Evolutionary conservation across 331 rosid genomes (phyloP), one percentile per base, ranked within the genome.

Genomic region (Rhamnella rubrinervis): DNA sequence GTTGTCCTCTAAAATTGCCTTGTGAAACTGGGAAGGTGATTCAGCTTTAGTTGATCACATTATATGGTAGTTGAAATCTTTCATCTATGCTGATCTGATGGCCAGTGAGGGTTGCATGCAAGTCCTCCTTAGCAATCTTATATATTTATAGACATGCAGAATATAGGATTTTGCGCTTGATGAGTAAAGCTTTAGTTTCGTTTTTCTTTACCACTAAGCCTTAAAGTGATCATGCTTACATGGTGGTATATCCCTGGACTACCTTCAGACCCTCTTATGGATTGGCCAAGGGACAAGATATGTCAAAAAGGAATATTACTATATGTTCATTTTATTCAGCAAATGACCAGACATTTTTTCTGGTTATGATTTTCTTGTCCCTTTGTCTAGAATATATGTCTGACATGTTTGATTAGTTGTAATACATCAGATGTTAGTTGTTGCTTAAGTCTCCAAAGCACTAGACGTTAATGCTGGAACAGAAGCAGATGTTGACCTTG

Each of bases 381-480:
- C 2, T 11, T 25, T 41, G 19, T 21, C 17, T 21, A n/a, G 49
- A 31, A 44, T 44, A 11, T 44, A 44, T 44, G 49, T 44, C 49
- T 44, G 49, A 14, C 49, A 44, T 44, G 49, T 44, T 44, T 44
- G 49, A 44, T 44, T 10, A 10, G 4, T 44, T 44, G 49, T 44
- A 44, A 31, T 16, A 10, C 49, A 44, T 44, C 16, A 44, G 49
- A 44, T 44, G 14, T 44, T 44, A 14, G 16, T 44, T 44, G 49
- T 44, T 44, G 49, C 13, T 9, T 10, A 44, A 11, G 2, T 12
- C 49, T 44, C 49, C 51, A 80, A 80, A 23, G 72, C 50, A 57
- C 62, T 80, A n/a, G 71, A 80, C 35, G 75, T 80, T 60, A 68
- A 58, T 63, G 75, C 60, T 9, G 78, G 78, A 72, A 63, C 67